Percentiles rank a stretch among this genome's conserved stretches.
phyloP scores from a whole-genome alignment of 306 rosid genomes.

The Cucurbita argyrosperma region DNA sequence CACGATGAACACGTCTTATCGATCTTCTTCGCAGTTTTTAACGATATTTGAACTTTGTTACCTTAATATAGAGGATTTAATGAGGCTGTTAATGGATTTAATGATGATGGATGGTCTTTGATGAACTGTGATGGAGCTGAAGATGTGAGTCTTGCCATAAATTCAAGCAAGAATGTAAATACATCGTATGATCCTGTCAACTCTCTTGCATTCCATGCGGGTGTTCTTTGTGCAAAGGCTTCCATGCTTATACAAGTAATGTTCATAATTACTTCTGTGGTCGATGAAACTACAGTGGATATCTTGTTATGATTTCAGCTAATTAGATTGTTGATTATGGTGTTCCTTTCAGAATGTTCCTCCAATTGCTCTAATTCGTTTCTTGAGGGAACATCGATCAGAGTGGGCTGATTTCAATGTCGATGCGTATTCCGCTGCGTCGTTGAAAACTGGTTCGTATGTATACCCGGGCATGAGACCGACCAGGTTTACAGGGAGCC shows the following conservation, averaged over 20 bases:
- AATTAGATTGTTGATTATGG: not conserved
- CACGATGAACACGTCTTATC: not conserved
- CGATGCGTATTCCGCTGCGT: conserved; percentile 72
- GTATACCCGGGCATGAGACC: conserved; percentile 84
- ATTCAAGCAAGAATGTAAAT: conserved; percentile 61
- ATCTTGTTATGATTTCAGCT: not conserved
- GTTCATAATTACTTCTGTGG: conserved; percentile 6
- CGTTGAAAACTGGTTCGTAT: conserved; percentile 54
- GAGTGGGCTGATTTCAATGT: conserved; percentile 99
- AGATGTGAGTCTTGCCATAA: conserved; percentile 71
- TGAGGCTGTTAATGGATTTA: conserved; percentile 93
- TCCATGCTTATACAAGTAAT: conserved; percentile 94
- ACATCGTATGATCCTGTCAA: conserved; percentile 43
- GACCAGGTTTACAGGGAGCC: conserved; percentile 82
- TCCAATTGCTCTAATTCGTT: conserved; percentile 74
- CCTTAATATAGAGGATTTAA: conserved; percentile 61
- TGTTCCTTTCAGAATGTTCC: conserved; percentile 57
- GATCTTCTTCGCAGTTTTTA: not conserved
- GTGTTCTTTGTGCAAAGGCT: conserved; percentile 87
- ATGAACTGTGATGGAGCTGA: conserved; percentile 70
- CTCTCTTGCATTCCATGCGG: conserved; percentile 66
- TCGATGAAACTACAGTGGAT: not conserved
- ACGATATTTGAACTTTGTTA: not conserved
- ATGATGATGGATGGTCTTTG: conserved; percentile 85
- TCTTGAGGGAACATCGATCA: conserved; percentile 89